Conservation (phyloP, 371 early-diverging fungal species). For the Circinella minor region DNA sequence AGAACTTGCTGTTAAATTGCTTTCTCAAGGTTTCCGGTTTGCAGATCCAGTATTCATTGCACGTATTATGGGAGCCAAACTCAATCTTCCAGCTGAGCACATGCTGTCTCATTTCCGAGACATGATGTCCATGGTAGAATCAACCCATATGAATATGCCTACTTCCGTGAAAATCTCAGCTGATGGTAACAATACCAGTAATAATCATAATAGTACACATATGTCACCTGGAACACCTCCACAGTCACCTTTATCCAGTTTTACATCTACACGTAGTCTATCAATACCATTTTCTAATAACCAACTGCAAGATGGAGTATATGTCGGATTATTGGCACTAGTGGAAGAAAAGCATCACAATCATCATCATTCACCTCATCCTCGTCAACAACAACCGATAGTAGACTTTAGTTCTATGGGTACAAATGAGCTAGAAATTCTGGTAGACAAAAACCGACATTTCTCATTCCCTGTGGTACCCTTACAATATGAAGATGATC, state of each 20-base stretch:
- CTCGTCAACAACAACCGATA: too few relatives aligned
- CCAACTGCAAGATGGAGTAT: constrained; percentile 21
- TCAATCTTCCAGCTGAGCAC: constrained; percentile 36
- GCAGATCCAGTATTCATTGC: constrained; percentile 44
- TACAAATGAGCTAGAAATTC: constrained; percentile 6
- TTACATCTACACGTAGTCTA: neutral
- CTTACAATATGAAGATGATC: constrained; percentile 21
- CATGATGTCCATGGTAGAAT: constrained; percentile 23
- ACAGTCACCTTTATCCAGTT: neutral
- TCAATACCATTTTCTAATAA: constrained; percentile 3
- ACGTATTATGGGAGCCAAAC: constrained; percentile 37
- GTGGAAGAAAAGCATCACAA: constrained; percentile 27
- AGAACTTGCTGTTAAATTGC: constrained; percentile 17
- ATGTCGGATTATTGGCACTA: constrained; percentile 34
- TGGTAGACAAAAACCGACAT: constrained; percentile 31
- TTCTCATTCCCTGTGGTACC: constrained; percentile 39
- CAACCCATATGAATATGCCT: neutral
- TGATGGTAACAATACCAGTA: neutral
- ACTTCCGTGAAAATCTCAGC: neutral
- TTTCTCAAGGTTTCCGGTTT: constrained; percentile 44
- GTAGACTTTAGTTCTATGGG: neutral
- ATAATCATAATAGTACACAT: neutral
- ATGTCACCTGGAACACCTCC: neutral
- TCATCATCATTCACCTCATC: neutral
- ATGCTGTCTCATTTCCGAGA: constrained; percentile 37